Base-by-base conservation (phyloP, 257 asterid species). In the Catharanthus roseus region DNA sequence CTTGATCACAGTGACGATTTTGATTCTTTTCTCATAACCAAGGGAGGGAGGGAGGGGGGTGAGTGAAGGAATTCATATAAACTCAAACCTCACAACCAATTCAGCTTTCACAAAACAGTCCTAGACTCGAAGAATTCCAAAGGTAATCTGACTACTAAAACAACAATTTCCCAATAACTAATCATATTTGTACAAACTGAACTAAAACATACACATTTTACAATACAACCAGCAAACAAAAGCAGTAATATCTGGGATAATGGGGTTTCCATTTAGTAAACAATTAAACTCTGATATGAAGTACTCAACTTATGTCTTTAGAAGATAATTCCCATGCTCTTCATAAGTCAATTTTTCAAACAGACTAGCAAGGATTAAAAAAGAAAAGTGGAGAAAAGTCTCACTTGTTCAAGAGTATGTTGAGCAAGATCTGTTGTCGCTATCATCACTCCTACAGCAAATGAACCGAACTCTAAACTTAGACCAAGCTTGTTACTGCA, bases 371-470 rank as follows among this genome's bases (percentile, higher is more conserved):
- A 55, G 13, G 49, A 26, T 38, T 4, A n/a, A 29, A 16, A 23
- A 28, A 66, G 9, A 39, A 36, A 6, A 61, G 58, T 24, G 56
- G 39, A 28, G 58, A 51, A 74, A 72, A 50, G 36, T 69, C 83
- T 69, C 82, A 95, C 97, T 86, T 95, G 99, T 75, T 95, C 97
- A 34, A 89, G 96, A 18, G 99, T 95, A 77, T 95, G 99, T 75
- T 95, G 99, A 74, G 89, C 95, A 78, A 91, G 96, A 81, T 95
- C 97, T 51, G 99, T 95, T 13, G 99, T 91, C 19, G 99, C 84
- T 85, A 95, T 95, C 99, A 95, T 95, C 72, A 91, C 98, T 72
- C 99, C 98, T 73, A 98, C 99, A 75, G 96, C 98, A 89, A 95
- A 91, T 36, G 99, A 95, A 65, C 99, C 99, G 95, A 95, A 80